phyloP scores from a whole-genome alignment of 2,329 filamentous ascomycete genomes.

The Penicillium sp. region DNA sequence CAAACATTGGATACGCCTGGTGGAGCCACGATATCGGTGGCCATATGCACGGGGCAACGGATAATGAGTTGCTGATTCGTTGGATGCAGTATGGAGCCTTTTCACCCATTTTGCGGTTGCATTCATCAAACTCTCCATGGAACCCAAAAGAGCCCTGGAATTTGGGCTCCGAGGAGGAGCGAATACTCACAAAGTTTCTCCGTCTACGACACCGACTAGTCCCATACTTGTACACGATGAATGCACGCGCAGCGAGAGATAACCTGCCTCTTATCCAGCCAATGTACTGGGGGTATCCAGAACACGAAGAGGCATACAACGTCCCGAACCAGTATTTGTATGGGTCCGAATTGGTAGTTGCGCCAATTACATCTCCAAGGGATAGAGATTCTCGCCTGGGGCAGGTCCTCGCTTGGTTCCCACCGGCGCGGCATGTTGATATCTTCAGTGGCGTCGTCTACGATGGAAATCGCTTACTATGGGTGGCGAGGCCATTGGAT shows the following conservation, averaged over 20 bases:
- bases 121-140: constrained; percentile 64
- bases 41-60: constrained; percentile 60
- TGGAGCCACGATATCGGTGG: constrained; percentile 73
- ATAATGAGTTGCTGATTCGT: constrained; percentile 63
- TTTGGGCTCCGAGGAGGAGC: constrained; percentile 53
- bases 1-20: constrained; percentile 71
- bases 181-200: constrained; percentile 56
- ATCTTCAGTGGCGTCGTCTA: constrained; percentile 64
- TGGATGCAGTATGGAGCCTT: constrained; percentile 68
- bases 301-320: constrained; percentile 58
- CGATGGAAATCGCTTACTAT: constrained; percentile 59
- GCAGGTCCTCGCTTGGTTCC: constrained; percentile 61
- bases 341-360: constrained; percentile 61
- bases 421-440: constrained; percentile 59
- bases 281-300: constrained; percentile 66
- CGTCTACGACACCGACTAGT: constrained; percentile 63
- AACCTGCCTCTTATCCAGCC: constrained; percentile 63
- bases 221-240: constrained; percentile 66
- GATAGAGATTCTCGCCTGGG: constrained; percentile 54
- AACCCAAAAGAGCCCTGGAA: constrained; percentile 67
- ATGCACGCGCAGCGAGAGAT: constrained; percentile 50
- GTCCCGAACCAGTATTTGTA: constrained; percentile 65
- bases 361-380: constrained; percentile 60
- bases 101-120: constrained; percentile 65
- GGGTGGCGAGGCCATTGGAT: constrained; percentile 56